A percentile compares a stretch with the other conserved stretches of the same genome.
phyloP scores from a whole-genome alignment of 768 basidiomycete species.

The Infundibulicybe gibba region DNA sequence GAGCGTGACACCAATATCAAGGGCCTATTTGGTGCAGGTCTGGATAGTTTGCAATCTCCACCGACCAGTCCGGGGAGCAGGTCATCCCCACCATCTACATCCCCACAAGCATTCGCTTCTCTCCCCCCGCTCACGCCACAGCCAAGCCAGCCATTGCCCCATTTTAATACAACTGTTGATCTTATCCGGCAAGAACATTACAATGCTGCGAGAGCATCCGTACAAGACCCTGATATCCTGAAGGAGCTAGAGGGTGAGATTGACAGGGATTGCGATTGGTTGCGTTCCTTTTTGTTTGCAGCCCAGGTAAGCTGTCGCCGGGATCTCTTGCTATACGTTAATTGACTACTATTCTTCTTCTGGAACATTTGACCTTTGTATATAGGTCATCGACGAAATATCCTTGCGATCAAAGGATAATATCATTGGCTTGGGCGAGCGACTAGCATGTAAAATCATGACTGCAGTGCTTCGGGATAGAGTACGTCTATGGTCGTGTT shows the following conservation, averaged over 20 bases:
- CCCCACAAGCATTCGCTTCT: conserved; percentile 16
- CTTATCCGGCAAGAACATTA: conserved; percentile 85
- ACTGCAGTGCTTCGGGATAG: conserved; percentile 85
- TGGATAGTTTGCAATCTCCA: conserved; percentile 34
- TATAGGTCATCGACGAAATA: conserved; percentile 94
- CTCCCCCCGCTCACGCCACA: conserved; percentile 23
- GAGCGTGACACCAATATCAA: conserved; percentile 46
- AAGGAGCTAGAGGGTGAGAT: conserved; percentile 82
- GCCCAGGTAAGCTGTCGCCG: conserved; percentile 62
- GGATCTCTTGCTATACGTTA: conserved; percentile 17
- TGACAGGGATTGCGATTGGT: conserved; percentile 82
- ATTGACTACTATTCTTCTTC: conserved; percentile 40
- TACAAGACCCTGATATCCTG: conserved; percentile 59
- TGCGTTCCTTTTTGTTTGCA: conserved; percentile 83
- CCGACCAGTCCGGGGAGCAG: conserved; percentile 32
- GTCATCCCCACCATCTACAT: conserved; percentile 18
- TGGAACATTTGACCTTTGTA: conserved; percentile 9
- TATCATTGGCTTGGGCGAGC: conserved; percentile 93
- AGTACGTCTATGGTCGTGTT: conserved; percentile 36
- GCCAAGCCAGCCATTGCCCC: conserved; percentile 30
- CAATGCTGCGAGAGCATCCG: conserved; percentile 61
- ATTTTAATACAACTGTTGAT: conserved; percentile 80
- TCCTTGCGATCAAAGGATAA: conserved; percentile 90
- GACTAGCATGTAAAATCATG: conserved; percentile 87
- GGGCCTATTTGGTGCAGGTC: conserved; percentile 38